These are phyloP conservation scores for Scopulariopsis brevicaulis DNA, from an alignment of 2,329 filamentous ascomycete genomes.

Conservation along the genomic window DNA sequence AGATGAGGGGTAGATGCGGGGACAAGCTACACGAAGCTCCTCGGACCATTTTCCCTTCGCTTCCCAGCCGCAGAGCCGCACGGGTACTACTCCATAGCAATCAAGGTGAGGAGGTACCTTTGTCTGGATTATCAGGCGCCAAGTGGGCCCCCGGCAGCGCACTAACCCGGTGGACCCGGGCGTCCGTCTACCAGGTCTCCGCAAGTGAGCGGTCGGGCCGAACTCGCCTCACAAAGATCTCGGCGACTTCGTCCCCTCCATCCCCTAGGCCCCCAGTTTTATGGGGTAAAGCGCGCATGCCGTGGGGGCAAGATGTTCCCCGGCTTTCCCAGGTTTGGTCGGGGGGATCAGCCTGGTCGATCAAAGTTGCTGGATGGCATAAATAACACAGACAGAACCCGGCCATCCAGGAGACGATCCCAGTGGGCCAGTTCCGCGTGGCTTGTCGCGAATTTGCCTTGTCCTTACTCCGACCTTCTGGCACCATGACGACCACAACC, in stretches of 20 bases:
- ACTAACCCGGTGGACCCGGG: not conserved
- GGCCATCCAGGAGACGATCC: not conserved
- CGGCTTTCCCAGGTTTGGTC: not conserved
- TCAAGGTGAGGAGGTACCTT: no score
- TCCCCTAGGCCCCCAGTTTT: not conserved
- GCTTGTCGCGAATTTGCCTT: not conserved
- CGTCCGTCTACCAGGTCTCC: not conserved
- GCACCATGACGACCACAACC: not conserved
- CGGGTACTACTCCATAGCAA: no score
- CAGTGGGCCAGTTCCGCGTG: not conserved
- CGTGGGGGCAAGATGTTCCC: not conserved
- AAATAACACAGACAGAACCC: not conserved
- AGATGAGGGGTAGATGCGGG: no score
- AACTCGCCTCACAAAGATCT: not conserved
- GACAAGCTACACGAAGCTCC: no score
- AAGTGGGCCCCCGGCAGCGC: not conserved
- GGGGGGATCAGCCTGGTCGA: not conserved
- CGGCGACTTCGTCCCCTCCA: not conserved
- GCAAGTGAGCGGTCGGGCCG: not conserved
- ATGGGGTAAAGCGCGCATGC: not conserved
- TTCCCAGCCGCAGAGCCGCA: no score
- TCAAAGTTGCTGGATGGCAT: not conserved
- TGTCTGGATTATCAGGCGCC: no score
- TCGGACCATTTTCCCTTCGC: no score
- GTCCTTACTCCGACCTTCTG: not conserved